These are phyloP conservation scores for Dendrobium huoshanense DNA, from an alignment of 106 monocot species.

Conservation along the genomic window DNA sequence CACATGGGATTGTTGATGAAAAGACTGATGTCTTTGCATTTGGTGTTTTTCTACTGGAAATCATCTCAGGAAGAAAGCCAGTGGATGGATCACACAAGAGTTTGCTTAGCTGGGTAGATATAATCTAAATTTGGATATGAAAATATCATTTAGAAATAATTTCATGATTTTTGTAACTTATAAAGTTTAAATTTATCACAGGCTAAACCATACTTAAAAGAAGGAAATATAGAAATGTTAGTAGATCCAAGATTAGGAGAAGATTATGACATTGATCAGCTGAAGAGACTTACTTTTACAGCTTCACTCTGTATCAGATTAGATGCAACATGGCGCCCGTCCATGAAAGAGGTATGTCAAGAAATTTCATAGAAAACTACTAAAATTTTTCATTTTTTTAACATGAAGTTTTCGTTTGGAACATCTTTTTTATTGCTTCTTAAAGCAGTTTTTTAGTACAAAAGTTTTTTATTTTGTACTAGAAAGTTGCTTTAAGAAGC, in stretches of 20 bases:
- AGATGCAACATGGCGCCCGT: conserved; percentile 17
- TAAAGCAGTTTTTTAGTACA: too few relatives aligned
- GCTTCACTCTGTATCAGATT: conserved; percentile 41
- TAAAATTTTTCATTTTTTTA: neutral
- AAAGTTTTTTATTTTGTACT: too few relatives aligned
- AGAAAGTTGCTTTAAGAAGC: too few relatives aligned
- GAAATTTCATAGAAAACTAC: neutral
- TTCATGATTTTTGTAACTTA: neutral
- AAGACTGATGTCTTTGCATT: conserved; percentile 77
- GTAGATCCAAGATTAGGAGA: conserved; percentile 27
- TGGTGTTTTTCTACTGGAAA: conserved; percentile 60
- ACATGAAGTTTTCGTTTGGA: too few relatives aligned
- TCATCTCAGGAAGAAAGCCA: conserved; percentile 59
- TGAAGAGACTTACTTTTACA: conserved; percentile 24
- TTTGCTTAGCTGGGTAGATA: conserved; percentile 47
- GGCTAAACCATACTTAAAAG: conserved; percentile 27
- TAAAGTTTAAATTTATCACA: neutral
- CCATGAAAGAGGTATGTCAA: conserved; percentile 31
- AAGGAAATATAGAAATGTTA: conserved; percentile 10
- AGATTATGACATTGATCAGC: conserved; percentile 26
- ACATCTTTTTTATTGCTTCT: too few relatives aligned
- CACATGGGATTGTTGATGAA: conserved; percentile 61
- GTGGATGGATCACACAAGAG: conserved; percentile 61
- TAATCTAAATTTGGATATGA: neutral
- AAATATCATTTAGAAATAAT: neutral